Evolutionary conservation across 768 basidiomycete species (phyloP).

Genomic region (Podaxis sp.): DNA sequence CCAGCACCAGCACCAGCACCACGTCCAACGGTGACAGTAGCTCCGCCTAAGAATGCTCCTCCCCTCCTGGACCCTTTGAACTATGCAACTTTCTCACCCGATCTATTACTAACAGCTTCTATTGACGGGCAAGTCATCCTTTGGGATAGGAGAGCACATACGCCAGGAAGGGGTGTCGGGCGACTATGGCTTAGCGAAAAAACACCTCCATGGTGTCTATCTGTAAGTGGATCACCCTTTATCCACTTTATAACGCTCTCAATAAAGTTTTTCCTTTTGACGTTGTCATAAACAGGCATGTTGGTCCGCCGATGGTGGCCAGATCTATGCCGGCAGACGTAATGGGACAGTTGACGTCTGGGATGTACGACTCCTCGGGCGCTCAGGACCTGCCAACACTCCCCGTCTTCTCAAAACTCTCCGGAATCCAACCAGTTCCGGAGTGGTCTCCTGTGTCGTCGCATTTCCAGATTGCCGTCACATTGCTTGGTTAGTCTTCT

Average conservation of each 20-base stretch:
- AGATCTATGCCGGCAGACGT: constrained; percentile 88
- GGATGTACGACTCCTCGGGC: constrained; percentile 85
- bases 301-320: constrained; percentile 87
- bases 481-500: constrained; percentile 73
- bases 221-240: constrained; percentile 52
- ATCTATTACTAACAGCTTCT: constrained; percentile 83
- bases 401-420: constrained; percentile 81
- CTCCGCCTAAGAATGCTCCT: constrained; percentile 73
- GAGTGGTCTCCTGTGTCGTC: constrained; percentile 88
- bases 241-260: background rate
- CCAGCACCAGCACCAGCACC: constrained; percentile 12
- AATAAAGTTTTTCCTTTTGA: background rate
- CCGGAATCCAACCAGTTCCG: constrained; percentile 84
- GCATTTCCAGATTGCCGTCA: constrained; percentile 92
- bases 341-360: constrained; percentile 92
- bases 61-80: constrained; percentile 63
- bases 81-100: constrained; percentile 71
- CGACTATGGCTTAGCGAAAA: constrained; percentile 88
- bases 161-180: constrained; percentile 70
- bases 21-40: constrained; percentile 32
- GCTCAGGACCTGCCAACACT: constrained; percentile 56
- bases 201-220: constrained; percentile 94
- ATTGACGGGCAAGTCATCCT: constrained; percentile 92
- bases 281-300: constrained; percentile 63
- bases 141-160: constrained; percentile 81